phyloP scores from a whole-genome alignment of 2,329 filamentous ascomycete genomes.

The Torrubiella hemipterigena region DNA sequence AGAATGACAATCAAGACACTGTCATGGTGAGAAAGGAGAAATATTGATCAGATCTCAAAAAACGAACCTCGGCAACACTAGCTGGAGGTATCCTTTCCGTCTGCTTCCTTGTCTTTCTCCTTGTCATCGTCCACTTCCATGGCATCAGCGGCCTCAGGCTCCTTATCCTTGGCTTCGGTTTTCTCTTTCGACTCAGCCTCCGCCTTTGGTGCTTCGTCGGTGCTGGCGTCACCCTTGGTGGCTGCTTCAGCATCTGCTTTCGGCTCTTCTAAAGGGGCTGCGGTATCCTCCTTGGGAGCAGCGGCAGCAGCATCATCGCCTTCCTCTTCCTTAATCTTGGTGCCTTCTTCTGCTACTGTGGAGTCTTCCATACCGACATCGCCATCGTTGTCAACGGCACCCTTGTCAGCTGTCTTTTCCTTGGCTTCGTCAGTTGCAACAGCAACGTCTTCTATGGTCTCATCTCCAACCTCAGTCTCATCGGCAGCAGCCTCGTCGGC shows the following conservation, averaged over 20 bases:
- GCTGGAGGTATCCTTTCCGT: neutral
- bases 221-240: slow-evolving; percentile 4
- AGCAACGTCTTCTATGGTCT: slow-evolving; percentile 32
- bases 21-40: too few relatives aligned
- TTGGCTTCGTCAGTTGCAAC: slow-evolving; percentile 10
- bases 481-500: slow-evolving; percentile 17
- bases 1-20: neutral
- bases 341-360: slow-evolving; percentile 15
- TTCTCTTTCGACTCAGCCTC: slow-evolving; percentile 11
- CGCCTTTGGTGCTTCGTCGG: slow-evolving; percentile 1
- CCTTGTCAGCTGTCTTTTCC: slow-evolving; percentile 12
- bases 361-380: slow-evolving; percentile 39
- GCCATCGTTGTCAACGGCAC: slow-evolving; percentile 32
- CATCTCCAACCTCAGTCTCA: slow-evolving; percentile 23
- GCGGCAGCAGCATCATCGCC: slow-evolving; percentile 18
- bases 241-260: slow-evolving; percentile 11
- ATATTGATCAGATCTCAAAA: too few relatives aligned
- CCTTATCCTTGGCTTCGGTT: slow-evolving; percentile 8
- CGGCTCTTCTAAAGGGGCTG: slow-evolving; percentile 4
- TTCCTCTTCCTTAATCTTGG: slow-evolving; percentile 29
- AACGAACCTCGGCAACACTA: too few relatives aligned
- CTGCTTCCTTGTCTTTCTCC: slow-evolving; percentile 10
- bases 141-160: slow-evolving; percentile 13
- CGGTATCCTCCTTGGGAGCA: slow-evolving; percentile 8
- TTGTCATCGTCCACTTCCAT: slow-evolving; percentile 22